Percentiles rank a stretch among this genome's conserved stretches.
Conservation (phyloP, 1,284 basidiomycete species). For the Cyathus olla region DNA sequence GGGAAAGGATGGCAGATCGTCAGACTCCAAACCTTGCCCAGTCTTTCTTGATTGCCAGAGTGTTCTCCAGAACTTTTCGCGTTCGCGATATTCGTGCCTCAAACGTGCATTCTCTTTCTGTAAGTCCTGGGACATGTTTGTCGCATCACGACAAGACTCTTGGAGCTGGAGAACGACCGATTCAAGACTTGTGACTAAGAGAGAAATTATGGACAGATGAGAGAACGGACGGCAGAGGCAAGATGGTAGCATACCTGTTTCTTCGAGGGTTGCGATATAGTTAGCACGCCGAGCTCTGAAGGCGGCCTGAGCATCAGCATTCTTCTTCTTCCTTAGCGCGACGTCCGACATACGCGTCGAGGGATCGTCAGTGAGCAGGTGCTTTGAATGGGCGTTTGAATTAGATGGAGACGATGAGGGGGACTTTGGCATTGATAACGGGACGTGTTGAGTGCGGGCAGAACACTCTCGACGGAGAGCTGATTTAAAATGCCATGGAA, state of each 20-base stretch:
- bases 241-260: conserved; percentile 69
- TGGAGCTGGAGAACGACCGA: conserved; percentile 84
- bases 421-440: conserved; percentile 58
- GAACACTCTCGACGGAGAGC: conserved; percentile 30
- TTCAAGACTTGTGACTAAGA: conserved; percentile 80
- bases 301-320: conserved; percentile 83
- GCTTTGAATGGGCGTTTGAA: conserved; percentile 38
- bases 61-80: conserved; percentile 78
- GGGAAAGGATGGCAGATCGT: conserved; percentile 67
- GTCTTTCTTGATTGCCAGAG: conserved; percentile 70
- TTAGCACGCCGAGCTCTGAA: conserved; percentile 81
- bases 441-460: conserved; percentile 38
- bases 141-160: conserved; percentile 79
- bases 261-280: conserved; percentile 89
- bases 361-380: conserved; percentile 45
- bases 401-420: conserved; percentile 46
- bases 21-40: conserved; percentile 61
- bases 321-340: conserved; percentile 85
- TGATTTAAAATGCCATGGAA: conserved; percentile 65
- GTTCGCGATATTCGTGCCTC: conserved; percentile 71
- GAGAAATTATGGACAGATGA: conserved; percentile 12
- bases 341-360: conserved; percentile 61
- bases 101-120: conserved; percentile 74
- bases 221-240: conserved; percentile 11
- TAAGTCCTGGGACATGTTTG: conserved; percentile 65